Evolutionary conservation across 179 eudicot species (phyloP).

Genomic region (Camellia oleifera): DNA sequence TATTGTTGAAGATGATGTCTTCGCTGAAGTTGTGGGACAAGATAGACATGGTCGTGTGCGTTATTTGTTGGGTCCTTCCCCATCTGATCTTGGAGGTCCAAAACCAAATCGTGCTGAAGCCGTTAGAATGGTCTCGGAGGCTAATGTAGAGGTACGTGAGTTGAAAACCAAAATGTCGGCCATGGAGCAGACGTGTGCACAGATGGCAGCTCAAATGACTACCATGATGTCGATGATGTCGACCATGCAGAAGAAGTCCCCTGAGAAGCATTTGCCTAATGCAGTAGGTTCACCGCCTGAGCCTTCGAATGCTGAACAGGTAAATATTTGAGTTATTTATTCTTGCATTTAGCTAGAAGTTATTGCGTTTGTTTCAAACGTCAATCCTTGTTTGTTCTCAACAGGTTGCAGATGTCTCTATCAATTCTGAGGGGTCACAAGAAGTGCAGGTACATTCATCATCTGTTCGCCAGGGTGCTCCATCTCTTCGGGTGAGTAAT

Average conservation of each 20-base stretch:
- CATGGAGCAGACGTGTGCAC: slow-evolving; percentile 40
- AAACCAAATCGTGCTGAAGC: slow-evolving; percentile 26
- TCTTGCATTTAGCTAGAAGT: neutral
- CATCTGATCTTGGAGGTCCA: slow-evolving; percentile 9
- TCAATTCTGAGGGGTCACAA: slow-evolving; percentile 15
- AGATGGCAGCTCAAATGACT: slow-evolving; percentile 49
- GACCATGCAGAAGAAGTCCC: slow-evolving; percentile 20
- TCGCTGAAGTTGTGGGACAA: slow-evolving; percentile 29
- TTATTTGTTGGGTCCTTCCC: slow-evolving; percentile 21
- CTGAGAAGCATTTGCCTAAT: slow-evolving; percentile 13
- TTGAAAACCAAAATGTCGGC: slow-evolving; percentile 36
- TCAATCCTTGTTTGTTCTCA: neutral
- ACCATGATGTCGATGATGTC: slow-evolving; percentile 43
- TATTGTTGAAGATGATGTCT: slow-evolving; percentile 20
- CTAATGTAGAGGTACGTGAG: slow-evolving; percentile 40
- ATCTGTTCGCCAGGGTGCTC: slow-evolving; percentile 2
- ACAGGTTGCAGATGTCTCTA: slow-evolving; percentile 12
- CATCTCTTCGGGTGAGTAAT: slow-evolving; percentile 4
- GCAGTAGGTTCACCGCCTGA: slow-evolving; percentile 7
- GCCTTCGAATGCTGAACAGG: neutral
- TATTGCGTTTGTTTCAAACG: neutral
- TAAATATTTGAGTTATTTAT: neutral
- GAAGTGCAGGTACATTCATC: neutral
- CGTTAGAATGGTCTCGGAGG: slow-evolving; percentile 25
- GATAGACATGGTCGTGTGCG: slow-evolving; percentile 25